Evolutionary conservation across 2,329 filamentous ascomycete species (phyloP).

Genomic region (Aschersonia sp.): DNA sequence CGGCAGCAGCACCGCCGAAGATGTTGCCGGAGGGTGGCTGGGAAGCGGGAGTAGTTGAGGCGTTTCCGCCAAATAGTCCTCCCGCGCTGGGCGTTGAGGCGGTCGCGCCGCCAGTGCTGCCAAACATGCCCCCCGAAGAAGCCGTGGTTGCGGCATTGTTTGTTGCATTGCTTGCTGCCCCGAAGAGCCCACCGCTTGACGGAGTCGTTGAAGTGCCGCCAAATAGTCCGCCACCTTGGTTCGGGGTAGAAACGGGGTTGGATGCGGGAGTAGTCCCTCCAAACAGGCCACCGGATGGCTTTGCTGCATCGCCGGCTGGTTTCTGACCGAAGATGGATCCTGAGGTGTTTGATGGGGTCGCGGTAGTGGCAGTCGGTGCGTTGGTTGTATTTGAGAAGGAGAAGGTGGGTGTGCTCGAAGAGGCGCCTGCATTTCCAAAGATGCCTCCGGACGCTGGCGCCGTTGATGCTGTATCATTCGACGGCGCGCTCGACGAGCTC

Average conservation of each 20-base stretch:
- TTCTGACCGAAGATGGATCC: constrained; percentile 18
- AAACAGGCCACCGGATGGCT: constrained; percentile 12
- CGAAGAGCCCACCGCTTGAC: constrained; percentile 7
- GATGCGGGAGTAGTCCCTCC: constrained; percentile 10
- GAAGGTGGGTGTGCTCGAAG: constrained; percentile 19
- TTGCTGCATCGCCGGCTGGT: constrained; percentile 6
- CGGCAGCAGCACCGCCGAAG: constrained; percentile 8
- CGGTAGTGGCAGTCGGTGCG: constrained; percentile 10
- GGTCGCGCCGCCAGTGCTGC: constrained; percentile 6
- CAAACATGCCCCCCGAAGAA: constrained; percentile 9
- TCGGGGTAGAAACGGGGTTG: constrained; percentile 14
- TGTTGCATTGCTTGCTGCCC: constrained; percentile 1
- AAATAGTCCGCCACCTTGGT: constrained; percentile 15
- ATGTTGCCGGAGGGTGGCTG: constrained; percentile 12
- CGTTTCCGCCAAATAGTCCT: constrained; percentile 4
- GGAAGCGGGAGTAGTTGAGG: constrained; percentile 6
- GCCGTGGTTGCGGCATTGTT: constrained; percentile 7
- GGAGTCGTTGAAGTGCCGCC: constrained; percentile 9
- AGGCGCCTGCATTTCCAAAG: constrained; percentile 20
- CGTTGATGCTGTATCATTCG: constrained; percentile 16
- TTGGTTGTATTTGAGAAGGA: constrained; percentile 22
- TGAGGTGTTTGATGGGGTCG: constrained; percentile 14
- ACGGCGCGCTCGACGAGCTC: constrained; percentile 17
- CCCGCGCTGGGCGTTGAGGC: constrained; percentile 4
- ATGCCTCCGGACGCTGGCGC: constrained; percentile 23